Conservation (phyloP, 371 early-diverging fungal genomes). For the Mortierella sp. region DNA sequence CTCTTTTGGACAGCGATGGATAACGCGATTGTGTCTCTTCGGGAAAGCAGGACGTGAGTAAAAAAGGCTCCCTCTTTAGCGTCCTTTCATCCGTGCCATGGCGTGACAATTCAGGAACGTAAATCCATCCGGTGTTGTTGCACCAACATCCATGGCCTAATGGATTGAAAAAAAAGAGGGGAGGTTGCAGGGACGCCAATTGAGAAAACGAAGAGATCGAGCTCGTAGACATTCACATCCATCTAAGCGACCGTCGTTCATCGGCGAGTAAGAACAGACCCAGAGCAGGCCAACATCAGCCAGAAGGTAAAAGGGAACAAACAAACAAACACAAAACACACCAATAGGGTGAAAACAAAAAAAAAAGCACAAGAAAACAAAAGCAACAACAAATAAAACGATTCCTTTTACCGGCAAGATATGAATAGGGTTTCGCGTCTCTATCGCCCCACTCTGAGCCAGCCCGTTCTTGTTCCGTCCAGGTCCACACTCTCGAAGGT, state of each 20-base stretch:
- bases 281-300: neutral
- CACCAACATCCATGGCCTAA: neutral
- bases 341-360: neutral
- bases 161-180: neutral
- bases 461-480: neutral
- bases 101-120: neutral
- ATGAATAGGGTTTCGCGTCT: conserved; percentile 7
- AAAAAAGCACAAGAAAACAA: neutral
- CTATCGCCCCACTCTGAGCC: neutral
- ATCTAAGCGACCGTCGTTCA: neutral
- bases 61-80: neutral
- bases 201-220: neutral
- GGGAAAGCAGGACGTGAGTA: neutral
- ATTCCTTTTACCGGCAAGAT: neutral
- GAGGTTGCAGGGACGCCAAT: neutral
- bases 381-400: neutral
- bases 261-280: neutral
- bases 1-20: conserved; percentile 3
- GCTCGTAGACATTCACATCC: neutral
- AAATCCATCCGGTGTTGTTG: neutral
- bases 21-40: conserved; percentile 8
- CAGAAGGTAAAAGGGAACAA: neutral
- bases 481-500: neutral
- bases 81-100: neutral
- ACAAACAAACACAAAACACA: neutral